Conservation (phyloP, 805 yeast genomes). For the Hanseniaspora thailandica region DNA sequence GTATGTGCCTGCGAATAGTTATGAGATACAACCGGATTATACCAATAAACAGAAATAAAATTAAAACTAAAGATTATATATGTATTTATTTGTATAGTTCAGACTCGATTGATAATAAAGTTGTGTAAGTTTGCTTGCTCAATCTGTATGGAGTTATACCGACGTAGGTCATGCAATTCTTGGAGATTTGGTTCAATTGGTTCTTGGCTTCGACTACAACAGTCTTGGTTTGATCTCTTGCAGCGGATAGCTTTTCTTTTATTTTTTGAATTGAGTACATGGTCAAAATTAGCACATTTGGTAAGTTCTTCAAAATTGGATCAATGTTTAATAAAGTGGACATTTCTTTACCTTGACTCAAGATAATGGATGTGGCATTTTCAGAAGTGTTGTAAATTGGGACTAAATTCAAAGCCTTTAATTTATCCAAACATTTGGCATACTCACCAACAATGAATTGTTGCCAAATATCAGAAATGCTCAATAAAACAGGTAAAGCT, state of each 20-base stretch:
- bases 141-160: constrained; percentile 88
- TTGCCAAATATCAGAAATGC: constrained; percentile 57
- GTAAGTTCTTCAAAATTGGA: constrained; percentile 63
- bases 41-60: constrained; percentile 15
- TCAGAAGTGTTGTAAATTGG: constrained; percentile 48
- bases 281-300: constrained; percentile 64
- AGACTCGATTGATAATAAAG: constrained; percentile 52
- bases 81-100: constrained; percentile 20
- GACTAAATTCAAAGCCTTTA: constrained; percentile 51
- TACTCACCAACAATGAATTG: constrained; percentile 45
- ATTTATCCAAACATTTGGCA: constrained; percentile 43
- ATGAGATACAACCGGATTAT: constrained; percentile 73
- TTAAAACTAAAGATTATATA: constrained; percentile 16
- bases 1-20: constrained; percentile 61
- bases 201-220: constrained; percentile 43
- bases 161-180: constrained; percentile 85
- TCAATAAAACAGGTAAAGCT: constrained; percentile 52
- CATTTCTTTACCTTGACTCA: constrained; percentile 35
- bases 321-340: constrained; percentile 2
- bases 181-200: constrained; percentile 52
- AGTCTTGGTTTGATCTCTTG: constrained; percentile 19
- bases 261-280: constrained; percentile 65
- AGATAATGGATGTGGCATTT: constrained; percentile 50
- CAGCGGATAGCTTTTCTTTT: constrained; percentile 29
- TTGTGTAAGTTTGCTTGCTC: constrained; percentile 73